Evolutionary conservation across 2,329 filamentous ascomycete species (phyloP).

Genomic region (Exserohilum turcica): DNA sequence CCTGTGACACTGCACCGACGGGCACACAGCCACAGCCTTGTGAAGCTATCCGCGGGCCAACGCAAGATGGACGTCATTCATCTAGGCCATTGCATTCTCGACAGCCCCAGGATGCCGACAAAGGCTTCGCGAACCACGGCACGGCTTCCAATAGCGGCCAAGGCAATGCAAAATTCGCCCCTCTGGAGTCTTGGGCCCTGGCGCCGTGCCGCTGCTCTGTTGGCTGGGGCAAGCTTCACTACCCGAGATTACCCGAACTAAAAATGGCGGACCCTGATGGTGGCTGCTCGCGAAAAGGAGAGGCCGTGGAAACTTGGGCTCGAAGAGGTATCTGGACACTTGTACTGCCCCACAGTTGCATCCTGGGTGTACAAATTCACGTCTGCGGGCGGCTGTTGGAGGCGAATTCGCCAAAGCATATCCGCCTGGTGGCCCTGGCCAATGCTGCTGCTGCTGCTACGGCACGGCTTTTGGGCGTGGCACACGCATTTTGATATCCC

Average conservation of each 20-base stretch:
- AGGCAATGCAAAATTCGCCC: constrained; percentile 25
- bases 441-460: constrained; percentile 24
- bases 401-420: constrained; percentile 19
- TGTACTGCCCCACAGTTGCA: constrained; percentile 27
- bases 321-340: constrained; percentile 31
- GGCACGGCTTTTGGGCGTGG: constrained; percentile 23
- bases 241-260: constrained; percentile 28
- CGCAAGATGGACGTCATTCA: constrained; percentile 8
- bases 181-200: constrained; percentile 21
- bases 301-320: constrained; percentile 15
- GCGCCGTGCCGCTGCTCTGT: constrained; percentile 18
- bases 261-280: constrained; percentile 22
- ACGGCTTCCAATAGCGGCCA: constrained; percentile 18
- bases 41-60: not conserved
- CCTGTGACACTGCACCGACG: not conserved
- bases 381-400: constrained; percentile 17
- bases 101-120: constrained; percentile 11
- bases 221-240: constrained; percentile 18
- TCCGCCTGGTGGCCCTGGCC: constrained; percentile 3
- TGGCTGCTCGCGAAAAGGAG: constrained; percentile 14
- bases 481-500: not conserved
- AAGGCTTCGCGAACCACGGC: constrained; percentile 17
- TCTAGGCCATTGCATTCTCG: constrained; percentile 9
- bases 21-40: no score
- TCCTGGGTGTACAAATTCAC: constrained; percentile 17